Evolutionary conservation across 2,329 filamentous ascomycete genomes (phyloP).

Genomic region (Didymosphaeria variabile): DNA sequence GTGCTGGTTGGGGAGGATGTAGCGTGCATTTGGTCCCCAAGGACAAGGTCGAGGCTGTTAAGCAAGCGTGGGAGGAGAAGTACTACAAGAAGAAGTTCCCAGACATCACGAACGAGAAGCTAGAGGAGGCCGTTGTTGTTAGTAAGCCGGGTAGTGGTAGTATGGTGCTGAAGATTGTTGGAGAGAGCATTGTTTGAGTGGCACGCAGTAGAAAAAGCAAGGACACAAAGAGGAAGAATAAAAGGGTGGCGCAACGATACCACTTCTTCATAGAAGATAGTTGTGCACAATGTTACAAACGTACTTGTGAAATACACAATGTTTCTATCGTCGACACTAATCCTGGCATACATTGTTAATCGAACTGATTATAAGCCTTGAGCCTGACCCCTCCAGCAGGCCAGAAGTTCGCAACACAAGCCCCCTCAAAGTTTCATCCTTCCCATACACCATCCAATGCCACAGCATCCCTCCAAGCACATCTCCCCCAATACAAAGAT

Average conservation of each 20-base stretch:
- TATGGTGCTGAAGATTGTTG: constrained; percentile 47
- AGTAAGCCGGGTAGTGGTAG: constrained; percentile 83
- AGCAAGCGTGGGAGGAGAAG: constrained; percentile 76
- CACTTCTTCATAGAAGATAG: not conserved
- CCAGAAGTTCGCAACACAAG: no score
- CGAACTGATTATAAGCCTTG: not conserved
- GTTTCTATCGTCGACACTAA: not conserved
- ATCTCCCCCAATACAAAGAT: no score
- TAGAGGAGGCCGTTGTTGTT: constrained; percentile 82
- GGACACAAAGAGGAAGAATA: not conserved
- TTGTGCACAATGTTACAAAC: not conserved
- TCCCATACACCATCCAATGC: not conserved
- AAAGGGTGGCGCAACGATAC: not conserved
- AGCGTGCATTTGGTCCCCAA: constrained; percentile 91
- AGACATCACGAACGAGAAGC: constrained; percentile 74
- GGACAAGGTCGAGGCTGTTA: constrained; percentile 81
- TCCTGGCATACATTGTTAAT: not conserved
- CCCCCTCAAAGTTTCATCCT: no score
- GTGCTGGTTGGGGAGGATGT: constrained; percentile 96
- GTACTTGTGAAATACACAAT: not conserved
- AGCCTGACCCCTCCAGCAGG: no score
- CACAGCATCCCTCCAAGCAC: not conserved
- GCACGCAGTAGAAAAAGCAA: not conserved
- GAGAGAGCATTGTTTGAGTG: constrained; percentile 38
- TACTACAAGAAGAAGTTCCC: constrained; percentile 82